These are phyloP conservation scores for Gnomoniopsis sp. DNA, from an alignment of 2,329 filamentous ascomycete genomes.

Conservation along the genomic window DNA sequence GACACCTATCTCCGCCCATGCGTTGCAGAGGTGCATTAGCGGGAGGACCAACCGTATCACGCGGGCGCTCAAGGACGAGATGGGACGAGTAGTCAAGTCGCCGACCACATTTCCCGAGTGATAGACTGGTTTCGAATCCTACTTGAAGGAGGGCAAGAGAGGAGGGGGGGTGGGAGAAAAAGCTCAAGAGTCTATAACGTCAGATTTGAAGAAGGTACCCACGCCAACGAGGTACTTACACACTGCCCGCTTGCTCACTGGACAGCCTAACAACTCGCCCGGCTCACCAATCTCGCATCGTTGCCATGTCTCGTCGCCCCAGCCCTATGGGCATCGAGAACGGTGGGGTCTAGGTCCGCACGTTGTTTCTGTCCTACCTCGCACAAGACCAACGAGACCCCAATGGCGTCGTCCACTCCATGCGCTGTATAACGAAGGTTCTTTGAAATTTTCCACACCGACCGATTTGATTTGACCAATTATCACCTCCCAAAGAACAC, in stretches of 20 bases:
- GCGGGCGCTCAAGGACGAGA: background rate
- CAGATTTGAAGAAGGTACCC: background rate
- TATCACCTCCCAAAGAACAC: background rate
- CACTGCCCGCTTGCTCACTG: background rate
- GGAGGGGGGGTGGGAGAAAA: no score
- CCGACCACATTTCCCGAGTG: background rate
- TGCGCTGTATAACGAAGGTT: background rate
- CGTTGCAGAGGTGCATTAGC: slow-evolving; percentile 6
- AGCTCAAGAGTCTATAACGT: background rate
- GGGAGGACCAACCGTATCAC: background rate
- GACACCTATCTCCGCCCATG: background rate
- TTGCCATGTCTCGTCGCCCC: background rate
- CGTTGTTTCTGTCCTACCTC: background rate
- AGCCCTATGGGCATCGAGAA: slow-evolving; percentile 9
- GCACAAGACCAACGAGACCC: background rate
- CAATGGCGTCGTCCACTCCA: background rate
- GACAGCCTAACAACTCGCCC: background rate
- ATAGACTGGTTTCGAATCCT: background rate
- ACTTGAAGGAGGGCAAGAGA: no score
- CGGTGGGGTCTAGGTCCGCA: background rate
- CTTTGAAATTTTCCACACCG: background rate
- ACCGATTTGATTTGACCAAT: background rate
- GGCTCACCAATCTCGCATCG: background rate
- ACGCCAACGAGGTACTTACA: background rate
- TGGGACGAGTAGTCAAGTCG: background rate